Evolutionary conservation across 129 eudicot genomes (phyloP), one percentile per base, ranked within the genome.

Genomic region (Heracleum sosnowskyi): DNA sequence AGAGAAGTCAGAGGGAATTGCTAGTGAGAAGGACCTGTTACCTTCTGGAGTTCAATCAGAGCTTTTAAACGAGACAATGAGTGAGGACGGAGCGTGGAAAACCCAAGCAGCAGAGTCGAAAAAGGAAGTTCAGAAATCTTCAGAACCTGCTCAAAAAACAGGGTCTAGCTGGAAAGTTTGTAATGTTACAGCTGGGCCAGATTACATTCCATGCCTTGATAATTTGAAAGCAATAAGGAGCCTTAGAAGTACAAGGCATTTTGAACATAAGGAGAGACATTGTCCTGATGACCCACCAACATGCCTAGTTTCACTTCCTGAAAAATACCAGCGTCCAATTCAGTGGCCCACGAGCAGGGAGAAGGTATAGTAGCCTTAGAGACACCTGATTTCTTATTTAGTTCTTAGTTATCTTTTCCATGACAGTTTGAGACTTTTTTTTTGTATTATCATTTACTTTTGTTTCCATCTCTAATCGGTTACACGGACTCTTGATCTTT

Each of bases 61-160:
- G 82, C 77, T 84, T 63, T 68, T 81, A 68, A 79, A 78, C 35
- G 92, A 84, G 83, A 80, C 92, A 0, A 34, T 29, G 29, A 49
- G 82, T 1, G 81, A 80, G 24, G 79, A 41, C 47, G 87, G 84
- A 33, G 73, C 79, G 16, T 89, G 82, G 80, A 66, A 83, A 44
- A 86, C 93, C 37, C 93, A 89, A 69, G 90, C 89, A 47, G 80
- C 87, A 77, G 88, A 89, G 85, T 86, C 93, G 40, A 79, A 83
- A 31, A 86, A 86, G 83, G 86, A 80, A 75, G 73, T 79, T 26
- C 66, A 78, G 62, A 79, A 84, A 73, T 75, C 71, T 51, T 79
- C 72, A 1, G 75, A 35, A 35, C 53, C 78, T 55, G 74, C 72
- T 24, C 45, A 39, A 70, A 37, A 77, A 71, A 51, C 45, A 17